Percentiles rank a stretch among this genome's conserved stretches.
phyloP scores from a whole-genome alignment of 176 grass and related monocot genomes.

The Ensete glaucum region DNA sequence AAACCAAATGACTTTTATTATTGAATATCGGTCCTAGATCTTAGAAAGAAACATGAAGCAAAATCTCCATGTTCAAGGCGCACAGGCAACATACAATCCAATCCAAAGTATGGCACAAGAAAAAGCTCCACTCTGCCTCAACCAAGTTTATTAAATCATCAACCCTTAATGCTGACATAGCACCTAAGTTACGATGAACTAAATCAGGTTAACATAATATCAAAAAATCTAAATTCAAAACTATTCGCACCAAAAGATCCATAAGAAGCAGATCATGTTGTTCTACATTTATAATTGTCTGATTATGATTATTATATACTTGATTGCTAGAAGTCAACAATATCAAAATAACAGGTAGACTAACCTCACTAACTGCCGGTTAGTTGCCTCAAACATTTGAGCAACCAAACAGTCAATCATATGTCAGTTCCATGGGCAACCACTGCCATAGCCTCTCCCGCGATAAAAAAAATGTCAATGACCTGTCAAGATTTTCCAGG shows the following conservation, averaged over 20 bases:
- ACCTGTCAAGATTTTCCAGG: constrained; percentile 1
- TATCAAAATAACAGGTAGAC: neutral
- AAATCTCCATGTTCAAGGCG: neutral
- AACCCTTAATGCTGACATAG: neutral
- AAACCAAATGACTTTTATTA: too few species aligned
- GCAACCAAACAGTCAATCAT: constrained; percentile 17
- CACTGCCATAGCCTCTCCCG: constrained; percentile 53
- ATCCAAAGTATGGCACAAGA: neutral
- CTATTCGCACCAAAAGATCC: neutral
- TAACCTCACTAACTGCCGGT: neutral
- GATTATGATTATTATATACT: neutral
- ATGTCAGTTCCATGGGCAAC: constrained; percentile 51
- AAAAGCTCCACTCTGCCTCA: neutral
- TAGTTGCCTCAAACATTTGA: neutral
- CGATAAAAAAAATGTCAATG: constrained; percentile 52
- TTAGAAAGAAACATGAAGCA: too few species aligned
- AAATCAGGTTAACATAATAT: neutral
- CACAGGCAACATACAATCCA: neutral
- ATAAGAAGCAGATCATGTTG: neutral
- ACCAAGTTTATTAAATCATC: neutral
- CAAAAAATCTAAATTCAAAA: neutral
- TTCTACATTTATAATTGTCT: neutral
- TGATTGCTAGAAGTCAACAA: neutral
- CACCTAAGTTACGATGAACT: neutral
- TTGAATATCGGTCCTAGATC: too few species aligned